phyloP scores from a whole-genome alignment of 2,329 filamentous ascomycete genomes.

The Pseudonectria foliicola region DNA sequence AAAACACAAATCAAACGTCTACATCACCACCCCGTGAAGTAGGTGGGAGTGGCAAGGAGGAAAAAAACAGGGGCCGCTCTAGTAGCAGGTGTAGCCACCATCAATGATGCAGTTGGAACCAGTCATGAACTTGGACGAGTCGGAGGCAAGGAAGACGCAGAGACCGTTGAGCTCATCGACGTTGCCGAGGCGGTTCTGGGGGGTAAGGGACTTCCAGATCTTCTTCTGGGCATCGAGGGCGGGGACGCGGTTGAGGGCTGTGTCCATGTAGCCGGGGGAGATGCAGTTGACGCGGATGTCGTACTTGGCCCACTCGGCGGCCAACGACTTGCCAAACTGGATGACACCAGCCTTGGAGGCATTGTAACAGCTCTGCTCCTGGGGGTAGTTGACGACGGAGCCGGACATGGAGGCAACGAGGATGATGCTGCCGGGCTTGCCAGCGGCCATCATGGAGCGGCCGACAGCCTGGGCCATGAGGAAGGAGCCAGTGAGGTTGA shows the following conservation, averaged over 20 bases:
- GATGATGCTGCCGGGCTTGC: conserved; percentile 65
- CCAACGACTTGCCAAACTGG: conserved; percentile 72
- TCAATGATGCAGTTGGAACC: conserved; percentile 67
- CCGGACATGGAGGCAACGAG: conserved; percentile 77
- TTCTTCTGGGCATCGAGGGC: conserved; percentile 75
- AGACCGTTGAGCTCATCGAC: conserved; percentile 74
- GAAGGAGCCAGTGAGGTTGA: conserved; percentile 76
- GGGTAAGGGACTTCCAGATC: conserved; percentile 69
- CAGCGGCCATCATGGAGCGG: conserved; percentile 64
- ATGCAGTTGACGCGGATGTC: conserved; percentile 79
- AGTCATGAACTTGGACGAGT: conserved; percentile 70
- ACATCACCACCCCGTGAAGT: background rate
- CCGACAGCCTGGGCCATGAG: conserved; percentile 68
- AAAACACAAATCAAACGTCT: too few species aligned
- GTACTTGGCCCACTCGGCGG: conserved; percentile 78
- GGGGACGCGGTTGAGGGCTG: conserved; percentile 69
- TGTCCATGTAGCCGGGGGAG: conserved; percentile 83
- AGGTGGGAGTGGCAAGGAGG: conserved; percentile 1
- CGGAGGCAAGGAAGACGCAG: conserved; percentile 68
- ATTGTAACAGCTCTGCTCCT: conserved; percentile 79
- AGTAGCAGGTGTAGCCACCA: conserved; percentile 60
- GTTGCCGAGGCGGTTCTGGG: conserved; percentile 63
- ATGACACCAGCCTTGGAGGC: conserved; percentile 76
- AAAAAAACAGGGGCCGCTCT: conserved; percentile 24
- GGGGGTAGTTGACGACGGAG: conserved; percentile 77